Base-by-base conservation (phyloP, 2,329 filamentous ascomycete genomes). In the Gyromitra esculenta region DNA sequence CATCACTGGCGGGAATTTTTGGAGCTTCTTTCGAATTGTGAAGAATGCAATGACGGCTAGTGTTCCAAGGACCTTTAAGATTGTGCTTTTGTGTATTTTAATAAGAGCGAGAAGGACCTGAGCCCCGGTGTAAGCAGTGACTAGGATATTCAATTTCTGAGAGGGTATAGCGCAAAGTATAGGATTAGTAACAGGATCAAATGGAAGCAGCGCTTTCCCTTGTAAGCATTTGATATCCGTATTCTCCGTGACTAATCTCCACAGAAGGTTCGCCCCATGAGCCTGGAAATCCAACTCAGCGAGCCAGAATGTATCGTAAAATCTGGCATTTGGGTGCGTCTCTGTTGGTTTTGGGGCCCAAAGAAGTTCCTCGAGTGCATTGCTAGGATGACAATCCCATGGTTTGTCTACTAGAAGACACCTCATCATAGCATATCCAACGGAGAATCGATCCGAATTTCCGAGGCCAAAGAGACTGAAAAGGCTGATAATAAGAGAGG, bases 191-290 rank as follows among this genome's bases (percentile, higher is more conserved):
- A 63, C 18, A 63, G 59, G 41, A 45, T 63, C 59, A 45, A 45
- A 63, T 13, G 59, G 59, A 45, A 63, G 39, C 4, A 63, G 59
- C 6, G 59, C 13, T 5, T 45, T 63, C 9, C 18, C 15, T 7
- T 63, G 59, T 13, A 63, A 13, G 13, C 59, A 63, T 25, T 63
- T 63, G 13, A 63, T 48, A 25, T 63, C 39, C n/a, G 59, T 63
- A 45, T 63, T 63, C 9, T 63, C 59, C n/a, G 39, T 63, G 13
- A 63, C 39, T 21, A 63, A 63, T 45, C 59, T 63, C 59, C 59
- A 63, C 11, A 63, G 37, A 35, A 63, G 59, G 37, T 63, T 63
- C 21, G n/a, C 45, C 11, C 59, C 59, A 31, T 31, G n/a, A 7
- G 41, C 59, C 37, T 63, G 59, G 18, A 35, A 31, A 48, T 63